Percentiles rank a stretch among this genome's conserved stretches.
phyloP scores from a whole-genome alignment of 2,329 filamentous ascomycete species.

The Fusarium odoratissimum region DNA sequence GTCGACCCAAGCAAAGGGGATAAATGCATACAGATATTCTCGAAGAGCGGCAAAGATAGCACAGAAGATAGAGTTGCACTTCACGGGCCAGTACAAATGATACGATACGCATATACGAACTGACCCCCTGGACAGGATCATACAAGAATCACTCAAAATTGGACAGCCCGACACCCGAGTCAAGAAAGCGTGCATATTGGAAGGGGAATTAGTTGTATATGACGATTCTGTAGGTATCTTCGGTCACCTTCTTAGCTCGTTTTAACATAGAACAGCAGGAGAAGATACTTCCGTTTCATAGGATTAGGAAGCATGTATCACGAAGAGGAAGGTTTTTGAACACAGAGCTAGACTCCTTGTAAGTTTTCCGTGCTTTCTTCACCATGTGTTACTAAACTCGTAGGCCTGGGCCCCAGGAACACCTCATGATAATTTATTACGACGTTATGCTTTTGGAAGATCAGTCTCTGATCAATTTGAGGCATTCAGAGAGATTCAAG shows the following conservation, averaged over 20 bases:
- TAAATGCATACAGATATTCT: constrained; percentile 81
- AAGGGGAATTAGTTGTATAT: constrained; percentile 86
- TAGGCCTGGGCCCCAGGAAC: constrained; percentile 63
- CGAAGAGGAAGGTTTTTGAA: constrained; percentile 78
- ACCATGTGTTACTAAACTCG: constrained; percentile 21
- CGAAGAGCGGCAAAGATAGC: constrained; percentile 92
- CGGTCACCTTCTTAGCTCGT: neutral
- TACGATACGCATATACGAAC: neutral
- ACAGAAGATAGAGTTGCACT: constrained; percentile 75
- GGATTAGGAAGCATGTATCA: constrained; percentile 82
- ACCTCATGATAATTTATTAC: constrained; percentile 72
- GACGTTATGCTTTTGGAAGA: constrained; percentile 67
- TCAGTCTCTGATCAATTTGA: constrained; percentile 60
- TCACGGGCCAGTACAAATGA: constrained; percentile 58
- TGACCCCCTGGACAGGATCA: constrained; percentile 55
- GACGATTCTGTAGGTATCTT: constrained; percentile 65
- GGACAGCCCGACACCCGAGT: constrained; percentile 69
- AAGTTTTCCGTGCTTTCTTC: constrained; percentile 44
- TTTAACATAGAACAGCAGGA: constrained; percentile 56
- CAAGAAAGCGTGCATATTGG: constrained; percentile 76
- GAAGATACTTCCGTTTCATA: constrained; percentile 80
- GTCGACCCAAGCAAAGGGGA: constrained; percentile 70
- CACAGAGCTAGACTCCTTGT: constrained; percentile 75
- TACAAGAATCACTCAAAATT: constrained; percentile 73
- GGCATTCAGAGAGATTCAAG: constrained; percentile 69